Base-by-base conservation (phyloP, 2,329 filamentous ascomycete species). In the Fusarium pininemorale region DNA sequence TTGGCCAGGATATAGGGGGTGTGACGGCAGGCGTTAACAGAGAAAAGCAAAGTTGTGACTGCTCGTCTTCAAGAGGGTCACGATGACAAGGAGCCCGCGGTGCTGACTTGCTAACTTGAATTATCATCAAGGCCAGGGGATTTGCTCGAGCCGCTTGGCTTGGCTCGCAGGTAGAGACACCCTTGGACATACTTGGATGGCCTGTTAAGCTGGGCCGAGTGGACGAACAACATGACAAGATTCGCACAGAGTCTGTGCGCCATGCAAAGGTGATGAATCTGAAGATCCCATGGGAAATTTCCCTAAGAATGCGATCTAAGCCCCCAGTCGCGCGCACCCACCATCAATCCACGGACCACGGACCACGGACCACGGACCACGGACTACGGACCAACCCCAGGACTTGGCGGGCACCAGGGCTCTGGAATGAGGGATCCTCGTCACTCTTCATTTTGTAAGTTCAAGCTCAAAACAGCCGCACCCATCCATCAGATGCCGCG, bases 11-110 rank as follows among this genome's bases (percentile, higher is more conserved):
- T 38, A 35, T 41, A 24, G 66, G 65, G 64, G 57, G 70, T 53
- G 58, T 57, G 62, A 26, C 55, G 15, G 50, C 55, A 68, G 66
- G 62, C 41, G 58, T 74, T 57, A 51, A 61, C 61, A 64, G 53
- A 66, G 69, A 75, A 78, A 75, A 78, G 76, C 71, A 75, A 77
- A 65, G 65, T 65, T 76, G 51, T 75, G 74, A 72, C 66, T 70
- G 62, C 70, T 78, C 68, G 66, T 73, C 66, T 73, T 48, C 35
- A 54, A 45, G 47, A 62, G 57, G 70, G 69, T 69, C 70, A 69
- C 53, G 53, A 69, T 53, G 54, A 59, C 65, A 65, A 66, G 51
- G 65, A 75, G 45, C 61, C 69, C 53, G 55, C 66, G 63, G 61
- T 37, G 50, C 57, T 61, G 61, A 60, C 66, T 72, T 68, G 55